A percentile compares a stretch with the other conserved stretches of the same genome.
These are phyloP conservation scores for Mallotus repandus DNA, from an alignment of 441 rosid species.

Conservation along the genomic window DNA sequence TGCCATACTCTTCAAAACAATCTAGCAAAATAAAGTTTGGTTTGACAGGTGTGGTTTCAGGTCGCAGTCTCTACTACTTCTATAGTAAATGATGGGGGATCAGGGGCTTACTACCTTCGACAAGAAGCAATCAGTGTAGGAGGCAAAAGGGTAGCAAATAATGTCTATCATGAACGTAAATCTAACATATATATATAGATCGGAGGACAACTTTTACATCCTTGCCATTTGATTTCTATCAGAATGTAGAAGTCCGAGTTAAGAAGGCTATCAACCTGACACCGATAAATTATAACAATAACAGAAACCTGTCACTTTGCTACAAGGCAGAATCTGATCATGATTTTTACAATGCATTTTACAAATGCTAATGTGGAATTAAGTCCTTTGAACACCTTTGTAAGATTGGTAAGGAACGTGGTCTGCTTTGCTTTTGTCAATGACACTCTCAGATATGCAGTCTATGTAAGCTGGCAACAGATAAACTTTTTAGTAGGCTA, in stretches of 20 bases:
- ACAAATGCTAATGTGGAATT: slow-evolving; percentile 1
- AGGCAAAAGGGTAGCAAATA: not conserved
- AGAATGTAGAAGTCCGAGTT: not conserved
- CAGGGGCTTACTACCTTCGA: not conserved
- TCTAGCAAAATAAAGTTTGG: slow-evolving; percentile 1
- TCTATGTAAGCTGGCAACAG: slow-evolving; percentile 18
- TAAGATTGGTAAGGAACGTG: not conserved
- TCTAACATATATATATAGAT: not conserved
- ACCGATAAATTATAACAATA: too few species aligned
- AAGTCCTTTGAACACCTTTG: slow-evolving; percentile 8
- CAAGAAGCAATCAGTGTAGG: not conserved
- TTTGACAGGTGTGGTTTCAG: not conserved
- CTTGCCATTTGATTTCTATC: not conserved
- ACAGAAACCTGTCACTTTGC: slow-evolving; percentile 9
- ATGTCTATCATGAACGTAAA: too few species aligned
- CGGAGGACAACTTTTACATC: slow-evolving; percentile 2
- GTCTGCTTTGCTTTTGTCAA: slow-evolving; percentile 16
- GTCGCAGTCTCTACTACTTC: slow-evolving; percentile 1
- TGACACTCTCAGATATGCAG: not conserved
- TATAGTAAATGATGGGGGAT: not conserved
- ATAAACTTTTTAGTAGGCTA: slow-evolving; percentile 15
- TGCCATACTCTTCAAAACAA: not conserved
- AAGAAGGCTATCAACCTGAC: not conserved
- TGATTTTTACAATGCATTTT: slow-evolving; percentile 8
- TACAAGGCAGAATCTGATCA: not conserved